phyloP scores from a whole-genome alignment of 306 rosid species.

The Gastrolobium bilobum region DNA sequence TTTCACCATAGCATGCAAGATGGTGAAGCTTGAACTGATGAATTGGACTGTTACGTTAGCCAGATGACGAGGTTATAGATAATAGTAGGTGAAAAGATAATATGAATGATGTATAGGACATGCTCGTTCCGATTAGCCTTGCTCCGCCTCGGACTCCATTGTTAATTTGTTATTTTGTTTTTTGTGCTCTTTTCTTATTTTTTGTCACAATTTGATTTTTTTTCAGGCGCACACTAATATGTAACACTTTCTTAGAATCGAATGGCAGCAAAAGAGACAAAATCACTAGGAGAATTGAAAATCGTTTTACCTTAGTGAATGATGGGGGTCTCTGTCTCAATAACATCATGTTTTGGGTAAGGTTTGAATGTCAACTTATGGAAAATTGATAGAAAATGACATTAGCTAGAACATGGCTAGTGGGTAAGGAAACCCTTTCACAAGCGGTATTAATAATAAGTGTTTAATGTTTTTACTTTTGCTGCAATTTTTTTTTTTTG shows the following conservation, averaged over 20 bases:
- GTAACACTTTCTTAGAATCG: neutral
- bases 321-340: constrained; percentile 40
- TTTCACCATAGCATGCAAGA: constrained; percentile 15
- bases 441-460: no score
- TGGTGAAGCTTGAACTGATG: constrained; percentile 21
- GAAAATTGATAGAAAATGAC: constrained; percentile 48
- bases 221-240: no score
- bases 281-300: no score
- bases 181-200: neutral
- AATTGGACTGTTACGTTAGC: constrained; percentile 20
- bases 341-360: neutral
- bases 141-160: constrained; percentile 9
- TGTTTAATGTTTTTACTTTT: no score
- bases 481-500: no score
- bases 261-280: neutral
- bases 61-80: constrained; percentile 34
- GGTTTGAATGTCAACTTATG: constrained; percentile 3
- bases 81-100: neutral
- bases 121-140: constrained; percentile 25
- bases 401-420: constrained; percentile 51
- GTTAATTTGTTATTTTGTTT: neutral
- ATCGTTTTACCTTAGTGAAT: no score
- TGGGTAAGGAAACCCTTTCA: constrained; percentile 22
- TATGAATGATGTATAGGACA: constrained; percentile 15
- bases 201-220: no score